Conservation (phyloP, 2,329 filamentous ascomycete species). For the Clathrospora elynae region DNA sequence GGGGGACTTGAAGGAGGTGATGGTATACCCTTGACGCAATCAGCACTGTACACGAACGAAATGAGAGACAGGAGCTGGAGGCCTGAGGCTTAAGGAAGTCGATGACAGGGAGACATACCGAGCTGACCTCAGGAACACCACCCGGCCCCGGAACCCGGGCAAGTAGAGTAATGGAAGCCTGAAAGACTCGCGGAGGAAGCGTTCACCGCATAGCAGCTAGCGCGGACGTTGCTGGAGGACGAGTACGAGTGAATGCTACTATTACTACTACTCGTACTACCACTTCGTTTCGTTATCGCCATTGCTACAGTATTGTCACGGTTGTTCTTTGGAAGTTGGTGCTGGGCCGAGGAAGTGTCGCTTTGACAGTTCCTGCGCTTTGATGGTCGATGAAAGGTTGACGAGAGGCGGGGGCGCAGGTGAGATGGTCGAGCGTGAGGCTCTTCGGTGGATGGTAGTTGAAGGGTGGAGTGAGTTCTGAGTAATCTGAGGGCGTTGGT, state of each 20-base stretch:
- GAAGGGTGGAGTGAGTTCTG: too few relatives aligned
- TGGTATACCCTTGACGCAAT: constrained; percentile 69
- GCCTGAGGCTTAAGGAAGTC: neutral
- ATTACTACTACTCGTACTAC: constrained; percentile 67
- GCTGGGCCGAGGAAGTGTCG: constrained; percentile 4
- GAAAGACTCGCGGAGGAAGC: constrained; percentile 64
- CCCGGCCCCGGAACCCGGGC: constrained; percentile 70
- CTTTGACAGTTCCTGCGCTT: too few relatives aligned
- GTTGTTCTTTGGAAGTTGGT: constrained; percentile 33
- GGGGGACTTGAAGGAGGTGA: constrained; percentile 87
- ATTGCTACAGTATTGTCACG: constrained; percentile 61
- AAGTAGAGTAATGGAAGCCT: constrained; percentile 68
- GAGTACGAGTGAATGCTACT: constrained; percentile 60
- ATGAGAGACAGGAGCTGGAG: neutral
- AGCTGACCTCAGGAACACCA: constrained; percentile 55
- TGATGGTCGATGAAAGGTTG: neutral
- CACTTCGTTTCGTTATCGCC: constrained; percentile 75
- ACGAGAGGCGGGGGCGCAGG: neutral
- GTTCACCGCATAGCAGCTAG: constrained; percentile 89
- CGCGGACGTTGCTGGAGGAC: constrained; percentile 77
- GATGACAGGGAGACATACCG: constrained; percentile 37
- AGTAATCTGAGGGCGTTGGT: constrained; percentile 10
- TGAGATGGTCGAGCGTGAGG: constrained; percentile 1
- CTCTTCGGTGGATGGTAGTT: too few relatives aligned
- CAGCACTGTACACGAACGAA: constrained; percentile 2